phyloP scores from a whole-genome alignment of 768 basidiomycete genomes.

The Trichaptum fuscoviolaceum region DNA sequence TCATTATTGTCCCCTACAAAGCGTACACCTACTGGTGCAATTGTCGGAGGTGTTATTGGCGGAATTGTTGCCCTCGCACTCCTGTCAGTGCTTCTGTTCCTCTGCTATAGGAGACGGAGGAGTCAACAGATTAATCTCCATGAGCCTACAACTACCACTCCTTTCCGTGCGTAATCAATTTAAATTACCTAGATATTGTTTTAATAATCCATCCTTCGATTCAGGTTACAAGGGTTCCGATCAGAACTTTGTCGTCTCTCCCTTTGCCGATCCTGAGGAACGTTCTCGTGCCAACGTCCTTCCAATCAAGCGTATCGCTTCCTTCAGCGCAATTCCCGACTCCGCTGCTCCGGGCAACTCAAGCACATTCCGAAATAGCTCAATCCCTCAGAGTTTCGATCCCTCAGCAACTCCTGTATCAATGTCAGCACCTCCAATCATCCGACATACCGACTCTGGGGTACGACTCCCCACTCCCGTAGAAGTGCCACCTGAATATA shows the following conservation, averaged over 20 bases:
- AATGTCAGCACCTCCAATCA: background rate
- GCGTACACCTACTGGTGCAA: constrained; percentile 28
- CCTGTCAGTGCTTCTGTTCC: constrained; percentile 18
- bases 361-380: background rate
- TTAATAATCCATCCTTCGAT: background rate
- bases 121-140: background rate
- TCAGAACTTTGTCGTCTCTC: background rate
- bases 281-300: background rate
- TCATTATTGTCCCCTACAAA: background rate
- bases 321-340: background rate
- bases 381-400: background rate
- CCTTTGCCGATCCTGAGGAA: background rate
- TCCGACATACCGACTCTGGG: background rate
- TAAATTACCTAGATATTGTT: background rate
- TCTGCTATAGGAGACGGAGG: constrained; percentile 22
- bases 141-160: background rate
- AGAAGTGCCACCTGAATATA: background rate
- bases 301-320: background rate
- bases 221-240: background rate
- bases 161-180: background rate
- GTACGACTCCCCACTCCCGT: background rate
- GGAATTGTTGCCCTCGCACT: constrained; percentile 29
- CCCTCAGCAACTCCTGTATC: background rate
- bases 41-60: constrained; percentile 50
- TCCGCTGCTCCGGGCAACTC: background rate